Percentiles rank a stretch among this genome's conserved stretches.
phyloP scores from a whole-genome alignment of 1,284 basidiomycete species.

The Fistulinella cinereoalba region DNA sequence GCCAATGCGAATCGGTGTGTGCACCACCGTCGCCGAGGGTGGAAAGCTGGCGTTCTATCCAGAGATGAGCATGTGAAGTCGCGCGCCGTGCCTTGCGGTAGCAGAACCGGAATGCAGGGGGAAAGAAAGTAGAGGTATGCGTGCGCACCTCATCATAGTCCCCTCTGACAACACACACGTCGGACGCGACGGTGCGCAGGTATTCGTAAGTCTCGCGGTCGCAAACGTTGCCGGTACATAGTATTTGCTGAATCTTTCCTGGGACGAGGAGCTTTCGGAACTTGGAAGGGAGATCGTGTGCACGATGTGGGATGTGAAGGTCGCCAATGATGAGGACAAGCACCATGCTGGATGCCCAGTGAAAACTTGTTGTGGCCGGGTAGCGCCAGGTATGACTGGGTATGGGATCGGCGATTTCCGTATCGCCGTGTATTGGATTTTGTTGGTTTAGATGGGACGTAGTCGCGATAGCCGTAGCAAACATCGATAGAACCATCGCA shows the following conservation, averaged over 20 bases:
- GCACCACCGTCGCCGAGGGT: constrained; percentile 77
- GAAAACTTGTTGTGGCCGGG: too few relatives aligned
- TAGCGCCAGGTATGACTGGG: too few relatives aligned
- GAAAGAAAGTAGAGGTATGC: constrained; percentile 13
- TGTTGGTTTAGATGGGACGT: too few relatives aligned
- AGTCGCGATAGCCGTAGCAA: too few relatives aligned
- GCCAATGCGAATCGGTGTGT: constrained; percentile 89
- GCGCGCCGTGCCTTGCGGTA: not conserved
- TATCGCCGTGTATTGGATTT: too few relatives aligned
- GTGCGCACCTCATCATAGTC: constrained; percentile 88
- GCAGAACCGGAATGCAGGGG: not conserved
- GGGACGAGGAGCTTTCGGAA: constrained; percentile 97
- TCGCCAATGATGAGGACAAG: constrained; percentile 94
- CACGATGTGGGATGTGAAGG: constrained; percentile 87
- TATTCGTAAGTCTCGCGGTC: constrained; percentile 98
- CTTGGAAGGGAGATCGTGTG: constrained; percentile 90
- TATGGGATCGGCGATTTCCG: too few relatives aligned
- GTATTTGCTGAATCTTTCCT: constrained; percentile 97
- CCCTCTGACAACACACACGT: constrained; percentile 89
- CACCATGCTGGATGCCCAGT: constrained; percentile 54
- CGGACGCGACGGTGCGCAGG: constrained; percentile 93
- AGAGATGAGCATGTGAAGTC: constrained; percentile 10
- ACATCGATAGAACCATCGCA: too few relatives aligned
- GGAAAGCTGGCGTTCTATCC: constrained; percentile 70
- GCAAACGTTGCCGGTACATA: constrained; percentile 97